Percentiles rank a stretch among this genome's conserved stretches.
phyloP scores from a whole-genome alignment of 2,329 filamentous ascomycete genomes.

The Magnaporthales sp. region DNA sequence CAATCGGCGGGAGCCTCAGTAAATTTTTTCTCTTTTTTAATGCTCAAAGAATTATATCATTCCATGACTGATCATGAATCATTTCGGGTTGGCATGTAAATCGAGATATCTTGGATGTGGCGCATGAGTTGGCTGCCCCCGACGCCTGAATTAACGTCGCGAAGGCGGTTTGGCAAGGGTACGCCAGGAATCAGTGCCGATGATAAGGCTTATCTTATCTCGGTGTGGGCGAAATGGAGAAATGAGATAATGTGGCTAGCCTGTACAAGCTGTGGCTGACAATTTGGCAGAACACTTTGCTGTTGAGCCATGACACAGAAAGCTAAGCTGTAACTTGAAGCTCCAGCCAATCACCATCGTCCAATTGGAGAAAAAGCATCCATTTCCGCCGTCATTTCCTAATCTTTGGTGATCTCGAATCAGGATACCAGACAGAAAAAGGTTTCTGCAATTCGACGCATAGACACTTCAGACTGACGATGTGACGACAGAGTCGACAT shows the following conservation, averaged over 20 bases:
- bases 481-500: neutral
- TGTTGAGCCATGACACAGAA: neutral
- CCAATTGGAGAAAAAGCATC: neutral
- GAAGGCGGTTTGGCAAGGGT: neutral
- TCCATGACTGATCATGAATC: neutral
- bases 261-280: neutral
- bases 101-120: neutral
- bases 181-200: neutral
- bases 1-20: conserved; percentile 1
- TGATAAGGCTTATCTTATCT: neutral
- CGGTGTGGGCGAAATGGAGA: neutral
- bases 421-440: neutral
- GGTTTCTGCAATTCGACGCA: neutral
- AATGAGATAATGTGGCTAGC: neutral
- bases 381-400: neutral
- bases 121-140: neutral
- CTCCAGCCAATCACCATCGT: neutral
- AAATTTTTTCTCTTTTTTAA: neutral
- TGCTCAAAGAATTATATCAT: neutral
- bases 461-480: neutral
- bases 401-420: neutral
- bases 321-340: neutral
- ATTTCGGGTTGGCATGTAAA: neutral
- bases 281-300: neutral
- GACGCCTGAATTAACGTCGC: neutral